Percentiles rank a stretch among this genome's conserved stretches.
These are phyloP conservation scores for Paramecium bursaria DNA, from an alignment of 73 alveolate genomes.

Conservation along the genomic window DNA sequence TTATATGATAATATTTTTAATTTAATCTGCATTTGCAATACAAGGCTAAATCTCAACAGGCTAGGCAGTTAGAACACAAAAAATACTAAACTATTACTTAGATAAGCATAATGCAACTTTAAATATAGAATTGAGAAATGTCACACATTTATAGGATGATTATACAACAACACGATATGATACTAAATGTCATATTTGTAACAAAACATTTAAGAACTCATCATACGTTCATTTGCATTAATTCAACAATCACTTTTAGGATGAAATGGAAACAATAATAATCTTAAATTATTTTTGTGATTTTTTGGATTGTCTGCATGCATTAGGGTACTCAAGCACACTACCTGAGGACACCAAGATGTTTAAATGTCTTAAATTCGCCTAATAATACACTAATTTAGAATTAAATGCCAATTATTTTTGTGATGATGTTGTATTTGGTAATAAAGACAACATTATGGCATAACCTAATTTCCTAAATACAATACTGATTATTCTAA, in stretches of 20 bases:
- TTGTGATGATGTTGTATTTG: too few relatives aligned
- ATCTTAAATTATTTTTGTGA: slow-evolving; percentile 41
- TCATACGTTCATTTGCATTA: slow-evolving; percentile 25
- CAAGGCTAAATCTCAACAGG: slow-evolving; percentile 34
- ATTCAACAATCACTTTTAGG: slow-evolving; percentile 29
- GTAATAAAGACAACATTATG: too few relatives aligned
- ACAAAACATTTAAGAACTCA: slow-evolving; percentile 50
- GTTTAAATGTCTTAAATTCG: too few relatives aligned
- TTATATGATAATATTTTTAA: too few relatives aligned
- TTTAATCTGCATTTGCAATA: background rate
- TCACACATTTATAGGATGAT: background rate
- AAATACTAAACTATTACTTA: slow-evolving; percentile 8
- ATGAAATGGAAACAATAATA: slow-evolving; percentile 11
- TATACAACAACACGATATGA: slow-evolving; percentile 20
- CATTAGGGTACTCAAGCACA: too few relatives aligned
- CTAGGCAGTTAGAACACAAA: slow-evolving; percentile 9
- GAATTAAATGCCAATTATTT: too few relatives aligned
- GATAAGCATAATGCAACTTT: background rate
- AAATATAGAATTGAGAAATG: slow-evolving; percentile 14
- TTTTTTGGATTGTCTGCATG: slow-evolving; percentile 38
- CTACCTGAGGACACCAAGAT: too few relatives aligned
- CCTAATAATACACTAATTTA: too few relatives aligned
- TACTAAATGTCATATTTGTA: slow-evolving; percentile 15
- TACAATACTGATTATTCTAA: too few relatives aligned
- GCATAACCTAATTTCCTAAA: too few relatives aligned